Evolutionary conservation across 495 filamentous ascomycete species (phyloP).

Genomic region (Usnea hakonensis): DNA sequence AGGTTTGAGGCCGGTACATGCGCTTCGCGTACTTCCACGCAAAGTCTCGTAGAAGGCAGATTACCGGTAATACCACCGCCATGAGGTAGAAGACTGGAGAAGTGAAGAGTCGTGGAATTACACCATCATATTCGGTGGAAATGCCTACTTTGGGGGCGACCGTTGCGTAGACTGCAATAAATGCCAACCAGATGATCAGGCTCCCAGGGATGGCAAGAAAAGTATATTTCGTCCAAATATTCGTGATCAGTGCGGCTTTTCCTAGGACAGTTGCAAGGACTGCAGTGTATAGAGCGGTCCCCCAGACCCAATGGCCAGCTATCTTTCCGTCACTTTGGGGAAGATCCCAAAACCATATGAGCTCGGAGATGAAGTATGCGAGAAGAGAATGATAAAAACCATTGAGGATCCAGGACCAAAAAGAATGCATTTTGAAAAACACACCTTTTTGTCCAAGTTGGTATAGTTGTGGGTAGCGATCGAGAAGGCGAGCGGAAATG

Average conservation of each 20-base stretch:
- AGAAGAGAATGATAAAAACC: constrained; percentile 95
- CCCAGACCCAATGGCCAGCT: constrained; percentile 97
- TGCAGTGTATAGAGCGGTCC: constrained; percentile 81
- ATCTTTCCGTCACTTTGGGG: constrained; percentile 64
- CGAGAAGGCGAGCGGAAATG: constrained; percentile 89
- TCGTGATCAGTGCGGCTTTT: constrained; percentile 91
- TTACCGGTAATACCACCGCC: constrained; percentile 64
- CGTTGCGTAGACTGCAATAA: constrained; percentile 83
- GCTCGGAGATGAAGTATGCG: constrained; percentile 74
- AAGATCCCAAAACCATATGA: constrained; percentile 74
- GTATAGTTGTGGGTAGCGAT: constrained; percentile 96
- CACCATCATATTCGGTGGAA: constrained; percentile 76
- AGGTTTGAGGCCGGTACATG: constrained; percentile 92
- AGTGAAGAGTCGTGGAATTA: constrained; percentile 70
- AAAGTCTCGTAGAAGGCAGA: constrained; percentile 88
- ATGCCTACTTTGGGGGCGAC: constrained; percentile 81
- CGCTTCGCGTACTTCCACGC: constrained; percentile 79
- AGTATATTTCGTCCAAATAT: constrained; percentile 98
- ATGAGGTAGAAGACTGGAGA: constrained; percentile 87
- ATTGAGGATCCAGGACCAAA: constrained; percentile 85
- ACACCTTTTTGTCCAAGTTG: constrained; percentile 82
- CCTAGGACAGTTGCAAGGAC: constrained; percentile 86
- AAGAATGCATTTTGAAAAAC: constrained; percentile 88
- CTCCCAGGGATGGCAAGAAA: constrained; percentile 93
- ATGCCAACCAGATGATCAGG: constrained; percentile 83